Conservation (phyloP, 2,329 filamentous ascomycete genomes). For the Paraconiothyrium brasiliense region DNA sequence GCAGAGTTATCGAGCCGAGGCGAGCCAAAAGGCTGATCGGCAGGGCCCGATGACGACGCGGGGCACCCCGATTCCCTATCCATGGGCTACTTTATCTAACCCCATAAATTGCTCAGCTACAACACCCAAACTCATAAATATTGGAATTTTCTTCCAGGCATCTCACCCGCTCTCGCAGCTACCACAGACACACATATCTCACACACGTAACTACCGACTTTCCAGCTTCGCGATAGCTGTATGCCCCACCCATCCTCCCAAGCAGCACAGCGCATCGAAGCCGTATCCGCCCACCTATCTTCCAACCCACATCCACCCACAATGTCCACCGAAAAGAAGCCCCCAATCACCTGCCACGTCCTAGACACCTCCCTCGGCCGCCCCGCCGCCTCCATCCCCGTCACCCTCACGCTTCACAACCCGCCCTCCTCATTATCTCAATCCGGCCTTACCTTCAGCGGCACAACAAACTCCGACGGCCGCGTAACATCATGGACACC, state of each 20-base stretch:
- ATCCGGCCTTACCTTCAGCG: conserved; percentile 65
- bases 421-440: conserved; percentile 46
- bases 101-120: not conserved
- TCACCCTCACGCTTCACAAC: conserved; percentile 65
- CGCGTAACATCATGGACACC: conserved; percentile 76
- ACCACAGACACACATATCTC: not conserved
- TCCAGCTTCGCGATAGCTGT: not conserved
- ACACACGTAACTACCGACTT: not conserved
- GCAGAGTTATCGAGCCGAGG: not conserved
- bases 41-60: conserved; percentile 9
- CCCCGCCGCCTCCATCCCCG: conserved; percentile 72
- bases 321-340: conserved; percentile 41
- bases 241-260: conserved; percentile 28
- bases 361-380: conserved; percentile 81
- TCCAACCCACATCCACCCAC: conserved; percentile 17
- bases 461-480: conserved; percentile 79
- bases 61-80: not conserved
- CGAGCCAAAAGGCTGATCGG: conserved; percentile 7
- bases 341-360: conserved; percentile 83
- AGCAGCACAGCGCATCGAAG: conserved; percentile 31
- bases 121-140: not conserved
- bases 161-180: not conserved
- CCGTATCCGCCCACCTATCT: conserved; percentile 31
- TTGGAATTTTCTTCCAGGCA: not conserved
- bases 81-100: not conserved